Evolutionary conservation across 163 green algal genomes (phyloP), one percentile per base, ranked within the genome.

Genomic region (Chlorella variabilis): DNA sequence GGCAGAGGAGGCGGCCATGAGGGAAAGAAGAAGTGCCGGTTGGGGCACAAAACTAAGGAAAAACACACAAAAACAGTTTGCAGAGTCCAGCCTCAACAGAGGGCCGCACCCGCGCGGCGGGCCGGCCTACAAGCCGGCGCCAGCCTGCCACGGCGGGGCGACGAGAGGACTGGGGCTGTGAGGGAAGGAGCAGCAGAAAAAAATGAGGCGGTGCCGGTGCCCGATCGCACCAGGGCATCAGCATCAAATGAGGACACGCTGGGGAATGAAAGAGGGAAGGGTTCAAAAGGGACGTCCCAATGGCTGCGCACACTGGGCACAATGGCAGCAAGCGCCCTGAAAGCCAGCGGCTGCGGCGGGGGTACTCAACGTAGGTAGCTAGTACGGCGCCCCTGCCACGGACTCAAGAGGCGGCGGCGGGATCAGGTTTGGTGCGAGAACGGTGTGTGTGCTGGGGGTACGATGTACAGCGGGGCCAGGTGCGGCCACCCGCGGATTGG

Each of bases 221-320:
- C 54, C 54, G 25, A 62, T 62, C 54, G 23, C 54, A 62, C 54
- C 54, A 62, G 54, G 54, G n/a, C 54, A n/a, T 62, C 54, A n/a
- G 54, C 54, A 62, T 62, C 54, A 62, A 67, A 67, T 67, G n/a
- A 6, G 59, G n/a, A 38, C 27, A 38, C 8, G 59, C 59, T 21
- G 29, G 6, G n/a, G n/a, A 67, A 67, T 67, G 59, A 67, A 67
- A 67, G 59, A 21, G 27, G 18, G 59, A 38, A 67, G 59, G 59
- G n/a, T 67, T 36, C 59, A 38, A 67, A 67, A 67, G 18, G 59
- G 29, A 39, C 29, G 27, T 38, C 59, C 54, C 54, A 62, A 25
- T n/a, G 13, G 54, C 54, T 5, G 54, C 54, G 15, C 20, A 5
- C 54, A n/a, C 54, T 15, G 54, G 7, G 15, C 59, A 4, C 27